phyloP scores from a whole-genome alignment of 2,329 filamentous ascomycete genomes.

The Ascochyta rabiei region DNA sequence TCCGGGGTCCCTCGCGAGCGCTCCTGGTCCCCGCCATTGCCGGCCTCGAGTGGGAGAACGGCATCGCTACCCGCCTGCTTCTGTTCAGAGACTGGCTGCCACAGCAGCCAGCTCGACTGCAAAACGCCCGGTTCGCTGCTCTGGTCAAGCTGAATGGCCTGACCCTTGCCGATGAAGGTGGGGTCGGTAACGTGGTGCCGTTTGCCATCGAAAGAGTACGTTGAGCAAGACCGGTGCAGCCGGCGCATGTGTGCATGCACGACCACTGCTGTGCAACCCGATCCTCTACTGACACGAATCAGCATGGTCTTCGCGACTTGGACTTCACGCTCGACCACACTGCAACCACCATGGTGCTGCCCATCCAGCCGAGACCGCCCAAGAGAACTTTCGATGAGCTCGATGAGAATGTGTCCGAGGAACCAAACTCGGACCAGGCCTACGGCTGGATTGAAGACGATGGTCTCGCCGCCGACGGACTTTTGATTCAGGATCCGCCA shows the following conservation, averaged over 20 bases:
- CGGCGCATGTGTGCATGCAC: background rate
- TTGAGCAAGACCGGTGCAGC: constrained; percentile 36
- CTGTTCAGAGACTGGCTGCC: constrained; percentile 74
- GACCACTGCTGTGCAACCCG: background rate
- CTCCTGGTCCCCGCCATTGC: constrained; percentile 77
- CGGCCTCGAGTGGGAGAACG: constrained; percentile 79
- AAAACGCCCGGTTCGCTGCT: constrained; percentile 50
- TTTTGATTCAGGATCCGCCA: constrained; percentile 42
- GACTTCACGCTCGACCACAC: constrained; percentile 41
- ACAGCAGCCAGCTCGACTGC: constrained; percentile 39
- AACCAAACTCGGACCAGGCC: constrained; percentile 67
- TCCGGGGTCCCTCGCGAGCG: constrained; percentile 70
- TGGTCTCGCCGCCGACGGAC: constrained; percentile 52
- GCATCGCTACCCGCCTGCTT: constrained; percentile 73
- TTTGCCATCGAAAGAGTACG: constrained; percentile 54
- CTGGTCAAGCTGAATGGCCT: constrained; percentile 53
- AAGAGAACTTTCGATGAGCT: constrained; percentile 67
- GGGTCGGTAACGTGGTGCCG: constrained; percentile 58
- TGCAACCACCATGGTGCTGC: constrained; percentile 28
- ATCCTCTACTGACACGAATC: constrained; percentile 26
- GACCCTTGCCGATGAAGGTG: constrained; percentile 47
- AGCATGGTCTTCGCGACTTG: constrained; percentile 44
- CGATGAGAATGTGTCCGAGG: constrained; percentile 65
- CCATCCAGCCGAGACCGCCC: constrained; percentile 46
- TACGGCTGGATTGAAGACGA: constrained; percentile 75